A percentile compares a stretch with the other conserved stretches of the same genome.
Conservation (phyloP, 2,329 filamentous ascomycete species). For the Aspergillus sp. region DNA sequence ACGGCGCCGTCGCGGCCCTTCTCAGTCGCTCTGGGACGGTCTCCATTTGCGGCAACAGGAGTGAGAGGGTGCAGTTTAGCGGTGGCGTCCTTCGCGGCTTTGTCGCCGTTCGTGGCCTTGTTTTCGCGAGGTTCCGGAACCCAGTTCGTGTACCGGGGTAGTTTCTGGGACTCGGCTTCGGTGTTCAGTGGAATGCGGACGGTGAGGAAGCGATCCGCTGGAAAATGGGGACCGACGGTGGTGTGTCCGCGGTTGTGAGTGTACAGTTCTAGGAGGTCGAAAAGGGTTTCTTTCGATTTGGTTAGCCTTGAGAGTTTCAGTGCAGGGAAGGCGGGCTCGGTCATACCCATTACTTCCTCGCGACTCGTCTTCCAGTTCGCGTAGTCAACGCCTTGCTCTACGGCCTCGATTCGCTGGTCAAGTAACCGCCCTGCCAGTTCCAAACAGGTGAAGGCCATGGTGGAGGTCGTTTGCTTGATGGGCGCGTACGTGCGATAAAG, state of each 20-base stretch:
- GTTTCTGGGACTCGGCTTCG: conserved; percentile 66
- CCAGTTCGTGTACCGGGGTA: conserved; percentile 66
- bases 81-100: conserved; percentile 19
- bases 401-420: conserved; percentile 56
- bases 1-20: conserved; percentile 70
- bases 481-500: conserved; percentile 91
- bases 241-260: conserved; percentile 78
- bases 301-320: conserved; percentile 19
- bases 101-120: conserved; percentile 19
- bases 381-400: conserved; percentile 52
- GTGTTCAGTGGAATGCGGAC: conserved; percentile 86
- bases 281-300: conserved; percentile 68
- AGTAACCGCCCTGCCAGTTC: conserved; percentile 76
- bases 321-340: conserved; percentile 40
- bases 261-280: conserved; percentile 90
- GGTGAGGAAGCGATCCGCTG: conserved; percentile 77
- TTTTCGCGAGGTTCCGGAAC: conserved; percentile 21
- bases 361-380: conserved; percentile 51
- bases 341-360: conserved; percentile 51
- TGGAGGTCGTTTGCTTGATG: conserved; percentile 83
- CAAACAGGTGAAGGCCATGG: conserved; percentile 78
- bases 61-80: conserved; percentile 43
- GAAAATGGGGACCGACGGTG: conserved; percentile 70
- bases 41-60: conserved; percentile 48
- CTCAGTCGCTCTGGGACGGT: conserved; percentile 47